These are phyloP conservation scores for Coemansia guatemalensis DNA, from an alignment of 192 early-diverging fungal genomes.

Conservation along the genomic window DNA sequence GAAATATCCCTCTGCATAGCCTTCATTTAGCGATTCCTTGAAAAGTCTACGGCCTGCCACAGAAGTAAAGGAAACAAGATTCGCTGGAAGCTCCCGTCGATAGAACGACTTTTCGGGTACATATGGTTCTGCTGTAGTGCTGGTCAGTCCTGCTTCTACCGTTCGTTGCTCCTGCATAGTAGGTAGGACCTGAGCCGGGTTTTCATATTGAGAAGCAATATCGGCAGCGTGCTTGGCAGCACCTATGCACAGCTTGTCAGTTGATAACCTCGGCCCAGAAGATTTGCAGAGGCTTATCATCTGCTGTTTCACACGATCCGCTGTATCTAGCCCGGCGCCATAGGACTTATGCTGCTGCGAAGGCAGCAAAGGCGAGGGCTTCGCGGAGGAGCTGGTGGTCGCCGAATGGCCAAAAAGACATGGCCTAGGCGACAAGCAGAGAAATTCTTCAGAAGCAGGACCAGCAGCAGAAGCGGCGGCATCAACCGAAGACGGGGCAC, in stretches of 20 bases:
- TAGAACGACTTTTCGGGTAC: conserved; percentile 57
- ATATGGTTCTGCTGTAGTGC: background rate
- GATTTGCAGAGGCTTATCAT: conserved; percentile 28
- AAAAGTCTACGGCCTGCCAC: conserved; percentile 75
- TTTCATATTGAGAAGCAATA: no score
- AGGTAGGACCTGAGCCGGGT: no score
- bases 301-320: conserved; percentile 21
- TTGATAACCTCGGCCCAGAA: background rate
- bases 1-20: conserved; percentile 85
- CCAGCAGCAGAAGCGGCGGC: no score
- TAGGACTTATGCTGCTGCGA: background rate
- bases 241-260: conserved; percentile 2
- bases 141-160: background rate
- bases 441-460: no score
- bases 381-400: background rate
- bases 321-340: background rate
- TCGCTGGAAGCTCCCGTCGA: conserved; percentile 63
- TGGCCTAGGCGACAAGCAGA: no score
- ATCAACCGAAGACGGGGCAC: no score
- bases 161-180: no score
- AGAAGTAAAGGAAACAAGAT: conserved; percentile 78
- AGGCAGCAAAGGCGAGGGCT: background rate
- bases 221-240: no score
- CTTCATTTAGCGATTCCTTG: conserved; percentile 70
- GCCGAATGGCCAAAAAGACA: no score